Conservation (phyloP, 2,329 filamentous ascomycete species). For the Penicillium verrucosum region DNA sequence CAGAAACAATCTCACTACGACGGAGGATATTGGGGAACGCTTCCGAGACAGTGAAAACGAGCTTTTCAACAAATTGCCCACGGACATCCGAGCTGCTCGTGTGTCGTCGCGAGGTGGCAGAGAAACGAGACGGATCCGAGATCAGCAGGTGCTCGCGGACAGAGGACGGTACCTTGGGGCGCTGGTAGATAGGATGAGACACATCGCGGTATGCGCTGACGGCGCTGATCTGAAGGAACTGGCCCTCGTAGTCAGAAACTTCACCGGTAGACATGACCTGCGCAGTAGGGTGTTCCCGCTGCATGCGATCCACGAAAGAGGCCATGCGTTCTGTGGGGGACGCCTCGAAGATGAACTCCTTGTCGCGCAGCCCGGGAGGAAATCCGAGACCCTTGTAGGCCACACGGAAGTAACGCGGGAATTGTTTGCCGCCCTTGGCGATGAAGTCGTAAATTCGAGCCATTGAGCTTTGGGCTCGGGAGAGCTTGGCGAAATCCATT, state of each 20-base stretch:
- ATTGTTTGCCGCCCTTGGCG: constrained; percentile 72
- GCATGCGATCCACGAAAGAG: constrained; percentile 86
- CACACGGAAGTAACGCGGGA: constrained; percentile 87
- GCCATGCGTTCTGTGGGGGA: constrained; percentile 71
- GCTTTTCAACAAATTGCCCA: constrained; percentile 78
- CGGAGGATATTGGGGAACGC: constrained; percentile 87
- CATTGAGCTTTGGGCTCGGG: constrained; percentile 83
- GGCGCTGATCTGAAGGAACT: constrained; percentile 78
- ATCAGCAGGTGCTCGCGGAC: constrained; percentile 84
- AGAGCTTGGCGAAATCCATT: constrained; percentile 90
- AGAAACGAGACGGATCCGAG: constrained; percentile 73
- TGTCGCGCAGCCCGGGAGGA: constrained; percentile 74
- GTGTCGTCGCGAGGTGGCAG: constrained; percentile 68
- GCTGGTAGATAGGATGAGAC: constrained; percentile 78
- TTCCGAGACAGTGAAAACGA: constrained; percentile 77
- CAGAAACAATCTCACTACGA: constrained; percentile 75
- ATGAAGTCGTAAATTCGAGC: constrained; percentile 89
- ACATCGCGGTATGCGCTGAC: constrained; percentile 81
- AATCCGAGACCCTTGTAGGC: constrained; percentile 88
- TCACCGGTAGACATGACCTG: constrained; percentile 71
- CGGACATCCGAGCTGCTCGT: constrained; percentile 63
- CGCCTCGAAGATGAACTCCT: constrained; percentile 89
- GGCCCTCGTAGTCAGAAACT: constrained; percentile 80
- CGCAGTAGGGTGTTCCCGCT: constrained; percentile 81
- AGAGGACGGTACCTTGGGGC: constrained; percentile 75